Conservation (phyloP, 2,329 filamentous ascomycete genomes). For the Laburnicola sp. region DNA sequence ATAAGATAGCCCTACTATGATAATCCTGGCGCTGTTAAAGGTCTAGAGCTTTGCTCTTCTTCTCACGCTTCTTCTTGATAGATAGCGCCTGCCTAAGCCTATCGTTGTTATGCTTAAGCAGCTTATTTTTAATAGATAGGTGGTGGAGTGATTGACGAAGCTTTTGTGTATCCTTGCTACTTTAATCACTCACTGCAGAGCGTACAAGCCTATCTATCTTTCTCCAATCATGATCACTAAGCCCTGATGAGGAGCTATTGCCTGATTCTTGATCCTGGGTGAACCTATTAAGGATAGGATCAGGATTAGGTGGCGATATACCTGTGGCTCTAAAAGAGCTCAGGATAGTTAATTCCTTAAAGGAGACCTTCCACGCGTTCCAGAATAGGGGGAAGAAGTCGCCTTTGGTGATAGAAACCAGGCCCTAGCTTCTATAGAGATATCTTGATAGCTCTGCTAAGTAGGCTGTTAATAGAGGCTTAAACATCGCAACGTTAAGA, state of each 20-base stretch:
- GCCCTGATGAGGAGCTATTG: constrained; percentile 3
- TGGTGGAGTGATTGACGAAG: too few species aligned
- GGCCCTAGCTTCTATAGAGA: too few species aligned
- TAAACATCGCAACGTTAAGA: too few species aligned
- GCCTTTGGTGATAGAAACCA: too few species aligned
- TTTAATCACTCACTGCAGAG: background rate
- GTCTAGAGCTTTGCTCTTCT: constrained; percentile 6
- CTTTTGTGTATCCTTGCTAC: background rate
- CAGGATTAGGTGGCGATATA: constrained; percentile 5
- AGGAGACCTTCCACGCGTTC: background rate
- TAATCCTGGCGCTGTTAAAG: too few species aligned
- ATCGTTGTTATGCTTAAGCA: constrained; percentile 7
- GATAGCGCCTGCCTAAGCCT: constrained; percentile 7
- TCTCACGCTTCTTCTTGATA: constrained; percentile 9
- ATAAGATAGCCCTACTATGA: constrained; percentile 6
- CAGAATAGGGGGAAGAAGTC: too few species aligned
- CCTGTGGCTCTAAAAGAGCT: constrained; percentile 8
- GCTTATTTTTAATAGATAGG: constrained; percentile 6
- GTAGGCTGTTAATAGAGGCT: too few species aligned
- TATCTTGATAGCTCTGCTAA: too few species aligned
- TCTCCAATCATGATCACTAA: constrained; percentile 7
- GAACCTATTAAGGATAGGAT: constrained; percentile 7
- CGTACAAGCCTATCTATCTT: constrained; percentile 9
- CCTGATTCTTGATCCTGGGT: background rate
- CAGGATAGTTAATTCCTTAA: background rate